Base-by-base conservation (phyloP, 2,329 filamentous ascomycete genomes). In the Aspergillus fructus region DNA sequence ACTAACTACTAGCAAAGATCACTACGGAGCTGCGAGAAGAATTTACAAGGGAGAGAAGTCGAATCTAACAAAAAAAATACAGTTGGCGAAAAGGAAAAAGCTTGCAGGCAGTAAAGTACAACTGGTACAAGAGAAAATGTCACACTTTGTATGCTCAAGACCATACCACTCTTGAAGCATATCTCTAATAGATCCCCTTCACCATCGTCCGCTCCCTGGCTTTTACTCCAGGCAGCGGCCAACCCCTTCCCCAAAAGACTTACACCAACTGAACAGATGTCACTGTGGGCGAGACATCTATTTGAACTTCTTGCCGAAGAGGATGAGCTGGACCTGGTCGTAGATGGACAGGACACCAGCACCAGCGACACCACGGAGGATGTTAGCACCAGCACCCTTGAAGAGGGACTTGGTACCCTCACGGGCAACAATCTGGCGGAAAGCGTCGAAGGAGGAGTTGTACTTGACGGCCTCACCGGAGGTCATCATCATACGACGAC, bases 401-500 rank as follows among this genome's bases (percentile, higher is more conserved):
- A 99, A 99, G 83, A 99, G 93, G 75, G 94, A 99, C 85, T 87
- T 90, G 83, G 96, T 84, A 87, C 94, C 94, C 87, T 97, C 94
- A 84, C 79, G 91, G 84, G 93, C 93, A 76, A 97, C 80, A 78
- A 99, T 99, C 89, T 97, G 91, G 82, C 85, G 86, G 82, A 88
- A 93, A 78, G 94, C 94, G 83, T 99, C 94, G 74, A 97, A 74
- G 71, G 94, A 96, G 79, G 88, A 90, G 81, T 89, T 91, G 91
- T 99, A 99, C 91, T 99, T 99, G 88, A 99, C 94, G 85, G 94
- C 94, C 81, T 88, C 85, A 81, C 85, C 85, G 69, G 86, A 89
- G 75, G 94, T 99, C 94, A 99, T 99, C 94, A 99, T 99, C 94
- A 99, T 99, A 85, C 94, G 94, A 88, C 94, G 93, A 88, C 94